Conservation (phyloP, 768 basidiomycete genomes). For the Pleurotus platypus region DNA sequence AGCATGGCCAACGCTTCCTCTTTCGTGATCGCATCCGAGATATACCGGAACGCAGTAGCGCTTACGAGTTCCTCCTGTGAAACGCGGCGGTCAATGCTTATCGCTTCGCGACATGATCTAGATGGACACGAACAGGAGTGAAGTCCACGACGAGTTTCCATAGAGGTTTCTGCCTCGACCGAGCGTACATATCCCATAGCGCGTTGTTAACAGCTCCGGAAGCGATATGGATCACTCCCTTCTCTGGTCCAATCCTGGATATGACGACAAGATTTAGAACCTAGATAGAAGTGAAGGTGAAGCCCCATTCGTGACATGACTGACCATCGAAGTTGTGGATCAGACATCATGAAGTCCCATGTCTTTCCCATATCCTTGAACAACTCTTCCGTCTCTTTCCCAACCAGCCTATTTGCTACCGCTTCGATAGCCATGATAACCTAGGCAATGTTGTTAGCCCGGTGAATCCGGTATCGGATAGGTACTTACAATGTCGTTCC, state of each 20-base stretch:
- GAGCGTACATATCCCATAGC: slow-evolving; percentile 91
- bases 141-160: slow-evolving; percentile 96
- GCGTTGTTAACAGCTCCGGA: slow-evolving; percentile 89
- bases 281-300: no score
- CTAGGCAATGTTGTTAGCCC: slow-evolving; percentile 27
- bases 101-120: no score
- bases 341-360: slow-evolving; percentile 84
- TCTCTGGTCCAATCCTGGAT: slow-evolving; percentile 85
- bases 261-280: neutral
- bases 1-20: slow-evolving; percentile 87
- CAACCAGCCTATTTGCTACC: slow-evolving; percentile 78
- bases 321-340: slow-evolving; percentile 89
- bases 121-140: slow-evolving; percentile 50
- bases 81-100: no score
- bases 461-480: neutral
- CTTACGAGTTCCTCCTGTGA: slow-evolving; percentile 73
- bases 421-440: slow-evolving; percentile 80
- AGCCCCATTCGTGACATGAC: slow-evolving; percentile 13
- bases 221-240: slow-evolving; percentile 92
- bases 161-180: slow-evolving; percentile 75
- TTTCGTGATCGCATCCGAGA: slow-evolving; percentile 88
- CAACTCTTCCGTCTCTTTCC: slow-evolving; percentile 75
- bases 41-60: slow-evolving; percentile 81
- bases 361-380: slow-evolving; percentile 90
- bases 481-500: slow-evolving; percentile 82